Percentiles rank a stretch among this genome's conserved stretches.
Evolutionary conservation across 257 asterid species (phyloP).

Genomic region (Nicotiana undulata): DNA sequence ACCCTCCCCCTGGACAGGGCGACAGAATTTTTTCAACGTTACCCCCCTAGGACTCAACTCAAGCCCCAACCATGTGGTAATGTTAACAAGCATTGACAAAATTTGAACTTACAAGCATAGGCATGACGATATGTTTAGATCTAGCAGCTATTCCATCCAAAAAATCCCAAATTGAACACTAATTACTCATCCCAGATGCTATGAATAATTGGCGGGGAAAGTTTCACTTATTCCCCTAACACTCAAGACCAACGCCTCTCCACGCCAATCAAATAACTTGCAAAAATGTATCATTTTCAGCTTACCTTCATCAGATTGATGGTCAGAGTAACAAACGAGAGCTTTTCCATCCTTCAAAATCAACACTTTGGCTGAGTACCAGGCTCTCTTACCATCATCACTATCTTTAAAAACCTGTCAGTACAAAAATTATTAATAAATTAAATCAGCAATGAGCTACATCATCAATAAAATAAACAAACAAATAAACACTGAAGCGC

Average conservation of each 20-base stretch:
- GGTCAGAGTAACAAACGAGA: conserved; percentile 55
- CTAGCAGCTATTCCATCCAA: background rate
- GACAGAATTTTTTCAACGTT: background rate
- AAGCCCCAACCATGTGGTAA: background rate
- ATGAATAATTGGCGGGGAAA: background rate
- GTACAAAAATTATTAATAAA: conserved; percentile 7
- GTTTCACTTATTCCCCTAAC: background rate
- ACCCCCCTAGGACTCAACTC: too few relatives aligned
- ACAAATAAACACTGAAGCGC: background rate
- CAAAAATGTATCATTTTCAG: background rate
- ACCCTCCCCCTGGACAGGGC: background rate
- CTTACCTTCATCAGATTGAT: conserved; percentile 66
- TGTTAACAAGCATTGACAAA: background rate
- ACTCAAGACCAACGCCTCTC: background rate
- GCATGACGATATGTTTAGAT: background rate
- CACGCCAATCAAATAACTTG: background rate
- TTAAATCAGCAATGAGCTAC: background rate
- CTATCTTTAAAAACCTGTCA: conserved; percentile 72
- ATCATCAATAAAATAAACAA: background rate
- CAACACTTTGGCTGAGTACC: conserved; percentile 70
- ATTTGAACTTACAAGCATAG: background rate
- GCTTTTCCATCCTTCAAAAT: conserved; percentile 67
- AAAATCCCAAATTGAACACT: background rate
- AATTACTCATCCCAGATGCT: background rate
- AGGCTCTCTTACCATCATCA: conserved; percentile 56